Conservation (phyloP, 805 yeast genomes). For the Yamadazyma scolyti region DNA sequence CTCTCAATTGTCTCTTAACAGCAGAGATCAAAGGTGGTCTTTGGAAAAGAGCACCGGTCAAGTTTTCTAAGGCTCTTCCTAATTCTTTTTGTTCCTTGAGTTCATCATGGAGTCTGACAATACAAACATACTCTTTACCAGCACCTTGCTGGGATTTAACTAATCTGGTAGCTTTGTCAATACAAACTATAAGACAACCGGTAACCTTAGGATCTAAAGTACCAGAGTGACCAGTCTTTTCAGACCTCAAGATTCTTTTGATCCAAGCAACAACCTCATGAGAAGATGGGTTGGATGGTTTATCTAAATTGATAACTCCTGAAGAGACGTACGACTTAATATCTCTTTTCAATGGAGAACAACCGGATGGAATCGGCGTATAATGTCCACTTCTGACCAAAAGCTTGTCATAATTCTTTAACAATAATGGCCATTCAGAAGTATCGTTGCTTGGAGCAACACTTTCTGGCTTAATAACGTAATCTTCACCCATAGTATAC, state of each 20-base stretch:
- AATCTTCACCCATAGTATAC: constrained; percentile 57
- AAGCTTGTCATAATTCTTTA: constrained; percentile 91
- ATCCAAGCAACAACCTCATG: constrained; percentile 99
- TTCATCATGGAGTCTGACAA: constrained; percentile 92
- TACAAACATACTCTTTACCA: constrained; percentile 99
- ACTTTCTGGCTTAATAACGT: constrained; percentile 83
- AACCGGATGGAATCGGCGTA: constrained; percentile 95
- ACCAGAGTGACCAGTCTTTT: constrained; percentile 99
- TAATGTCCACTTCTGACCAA: constrained; percentile 95
- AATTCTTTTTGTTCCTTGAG: constrained; percentile 86
- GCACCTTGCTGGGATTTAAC: constrained; percentile 99
- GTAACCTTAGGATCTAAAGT: constrained; percentile 98
- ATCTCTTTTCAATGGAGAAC: constrained; percentile 93
- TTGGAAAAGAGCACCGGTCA: constrained; percentile 98
- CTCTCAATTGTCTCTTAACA: constrained; percentile 97
- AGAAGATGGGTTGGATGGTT: constrained; percentile 97
- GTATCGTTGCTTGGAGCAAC: constrained; percentile 79
- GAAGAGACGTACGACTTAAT: constrained; percentile 83
- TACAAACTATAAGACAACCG: constrained; percentile 96
- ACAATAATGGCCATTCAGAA: constrained; percentile 90
- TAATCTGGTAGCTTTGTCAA: constrained; percentile 96
- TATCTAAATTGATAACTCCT: constrained; percentile 96
- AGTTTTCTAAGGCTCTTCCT: constrained; percentile 82
- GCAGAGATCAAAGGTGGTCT: constrained; percentile 99
- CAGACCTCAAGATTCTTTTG: constrained; percentile 90